These are phyloP conservation scores for Gonapodya prolifera DNA, from an alignment of 192 early-diverging fungal genomes.

Conservation along the genomic window DNA sequence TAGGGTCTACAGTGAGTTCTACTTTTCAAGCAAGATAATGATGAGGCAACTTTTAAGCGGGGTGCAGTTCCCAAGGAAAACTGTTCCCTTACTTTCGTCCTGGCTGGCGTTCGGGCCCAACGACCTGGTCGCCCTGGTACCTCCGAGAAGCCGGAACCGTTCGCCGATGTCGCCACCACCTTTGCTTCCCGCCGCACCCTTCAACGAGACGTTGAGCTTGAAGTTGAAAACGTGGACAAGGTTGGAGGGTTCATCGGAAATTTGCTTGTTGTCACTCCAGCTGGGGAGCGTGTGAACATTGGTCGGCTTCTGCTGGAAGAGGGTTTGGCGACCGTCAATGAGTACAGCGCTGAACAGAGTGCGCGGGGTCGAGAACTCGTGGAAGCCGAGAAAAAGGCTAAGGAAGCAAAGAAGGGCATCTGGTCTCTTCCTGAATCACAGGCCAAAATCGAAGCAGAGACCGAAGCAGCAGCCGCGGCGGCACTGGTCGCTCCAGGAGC, in stretches of 20 bases:
- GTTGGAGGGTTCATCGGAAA: slow-evolving; percentile 85
- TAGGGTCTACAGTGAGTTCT: no score
- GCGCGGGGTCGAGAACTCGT: slow-evolving; percentile 53
- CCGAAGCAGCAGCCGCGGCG: no score
- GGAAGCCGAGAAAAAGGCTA: slow-evolving; percentile 66
- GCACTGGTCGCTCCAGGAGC: slow-evolving; percentile 15
- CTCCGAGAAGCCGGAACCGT: slow-evolving; percentile 68
- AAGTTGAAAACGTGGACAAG: slow-evolving; percentile 80
- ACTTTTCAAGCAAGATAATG: no score
- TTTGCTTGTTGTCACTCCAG: no score
- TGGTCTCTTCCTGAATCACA: no score
- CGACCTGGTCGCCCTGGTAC: slow-evolving; percentile 45
- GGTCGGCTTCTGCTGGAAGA: slow-evolving; percentile 59
- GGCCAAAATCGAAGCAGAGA: no score
- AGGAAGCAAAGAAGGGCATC: slow-evolving; percentile 50
- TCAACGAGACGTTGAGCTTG: slow-evolving; percentile 89
- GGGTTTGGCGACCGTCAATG: slow-evolving; percentile 75
- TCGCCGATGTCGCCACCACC: slow-evolving; percentile 67
- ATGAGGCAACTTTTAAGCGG: no score
- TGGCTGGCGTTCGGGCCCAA: slow-evolving; percentile 75
- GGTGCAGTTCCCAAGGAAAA: slow-evolving; percentile 79
- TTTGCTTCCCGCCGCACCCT: slow-evolving; percentile 48
- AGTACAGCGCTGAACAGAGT: slow-evolving; percentile 74
- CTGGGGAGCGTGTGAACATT: no score
- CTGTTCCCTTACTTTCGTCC: slow-evolving; percentile 68